Conservation (phyloP, 305 asterid genomes). For the Fraxinus platypoda region DNA sequence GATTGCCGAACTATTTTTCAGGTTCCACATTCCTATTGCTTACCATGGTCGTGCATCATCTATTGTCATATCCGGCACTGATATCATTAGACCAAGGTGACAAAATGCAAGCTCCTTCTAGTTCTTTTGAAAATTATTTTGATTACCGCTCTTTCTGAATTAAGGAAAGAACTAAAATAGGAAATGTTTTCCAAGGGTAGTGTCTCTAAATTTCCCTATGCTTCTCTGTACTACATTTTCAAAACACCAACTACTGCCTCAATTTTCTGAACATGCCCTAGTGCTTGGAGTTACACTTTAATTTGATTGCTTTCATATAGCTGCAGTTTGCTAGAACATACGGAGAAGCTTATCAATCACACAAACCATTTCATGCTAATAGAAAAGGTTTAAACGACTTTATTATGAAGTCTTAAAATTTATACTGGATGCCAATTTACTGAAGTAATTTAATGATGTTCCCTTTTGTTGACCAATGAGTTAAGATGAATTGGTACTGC, state of each 20-base stretch:
- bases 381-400: not conserved
- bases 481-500: not conserved
- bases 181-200: not conserved
- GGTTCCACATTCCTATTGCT: slow-evolving; percentile 97
- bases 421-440: not conserved
- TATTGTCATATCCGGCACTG: slow-evolving; percentile 85
- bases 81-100: slow-evolving; percentile 88
- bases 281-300: not conserved
- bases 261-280: not conserved
- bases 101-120: slow-evolving; percentile 11
- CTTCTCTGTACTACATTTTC: not conserved
- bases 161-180: not conserved
- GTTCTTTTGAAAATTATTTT: not conserved
- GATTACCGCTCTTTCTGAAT: not conserved
- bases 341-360: not conserved
- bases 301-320: slow-evolving; percentile 13
- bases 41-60: slow-evolving; percentile 99
- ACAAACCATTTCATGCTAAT: not conserved
- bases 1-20: slow-evolving; percentile 31
- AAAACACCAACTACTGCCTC: not conserved
- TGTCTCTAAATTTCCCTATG: not conserved
- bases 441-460: not conserved
- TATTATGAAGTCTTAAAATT: not conserved
- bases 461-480: not conserved
- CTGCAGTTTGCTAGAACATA: not conserved